Conservation (phyloP, 306 rosid species). For the Vicia villosa region DNA sequence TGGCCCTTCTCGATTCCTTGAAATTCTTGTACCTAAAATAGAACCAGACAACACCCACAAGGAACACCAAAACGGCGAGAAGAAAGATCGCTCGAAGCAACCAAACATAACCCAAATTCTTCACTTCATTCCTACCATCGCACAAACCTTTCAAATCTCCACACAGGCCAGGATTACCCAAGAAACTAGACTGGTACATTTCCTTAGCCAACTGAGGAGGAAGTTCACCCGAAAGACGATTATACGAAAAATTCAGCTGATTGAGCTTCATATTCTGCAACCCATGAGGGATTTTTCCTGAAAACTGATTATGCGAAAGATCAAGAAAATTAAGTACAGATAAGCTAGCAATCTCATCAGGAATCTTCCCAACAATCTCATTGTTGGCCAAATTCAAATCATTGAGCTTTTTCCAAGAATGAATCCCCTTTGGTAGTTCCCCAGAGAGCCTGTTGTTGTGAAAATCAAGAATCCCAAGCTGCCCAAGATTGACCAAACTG, state of each 20-base stretch:
- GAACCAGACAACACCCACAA: constrained; percentile 72
- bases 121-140: constrained; percentile 38
- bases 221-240: constrained; percentile 68
- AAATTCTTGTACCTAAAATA: constrained; percentile 71
- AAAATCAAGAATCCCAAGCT: constrained; percentile 74
- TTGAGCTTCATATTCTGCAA: constrained; percentile 79
- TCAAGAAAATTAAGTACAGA: constrained; percentile 81
- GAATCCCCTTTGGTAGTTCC: constrained; percentile 51
- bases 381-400: constrained; percentile 80
- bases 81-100: constrained; percentile 61
- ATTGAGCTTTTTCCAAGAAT: constrained; percentile 63
- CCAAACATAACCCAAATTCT: constrained; percentile 64
- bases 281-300: constrained; percentile 67
- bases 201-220: constrained; percentile 66
- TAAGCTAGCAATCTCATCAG: constrained; percentile 64
- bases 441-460: constrained; percentile 71
- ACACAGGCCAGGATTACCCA: constrained; percentile 87
- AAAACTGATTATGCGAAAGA: constrained; percentile 66
- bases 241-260: constrained; percentile 67
- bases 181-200: constrained; percentile 61
- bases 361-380: constrained; percentile 63
- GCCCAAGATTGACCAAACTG: constrained; percentile 57
- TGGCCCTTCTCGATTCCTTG: constrained; percentile 53
- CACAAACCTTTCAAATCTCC: constrained; percentile 62
- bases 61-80: constrained; percentile 56